Percentiles rank a stretch among this genome's conserved stretches.
Conservation (phyloP, 164 flowering plant genomes). For the Houttuynia cordata region DNA sequence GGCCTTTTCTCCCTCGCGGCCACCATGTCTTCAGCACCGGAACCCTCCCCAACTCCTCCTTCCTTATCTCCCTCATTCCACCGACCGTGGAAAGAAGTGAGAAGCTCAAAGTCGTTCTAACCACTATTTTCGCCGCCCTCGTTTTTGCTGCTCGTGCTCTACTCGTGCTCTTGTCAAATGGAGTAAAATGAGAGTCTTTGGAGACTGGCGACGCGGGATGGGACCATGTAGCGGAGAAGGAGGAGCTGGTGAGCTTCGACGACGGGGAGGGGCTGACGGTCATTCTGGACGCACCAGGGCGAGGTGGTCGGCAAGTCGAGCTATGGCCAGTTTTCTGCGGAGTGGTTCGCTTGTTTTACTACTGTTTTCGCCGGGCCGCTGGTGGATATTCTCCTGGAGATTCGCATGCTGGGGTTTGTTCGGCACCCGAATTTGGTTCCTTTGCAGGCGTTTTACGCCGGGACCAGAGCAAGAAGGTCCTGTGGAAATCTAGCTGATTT, state of each 20-base stretch:
- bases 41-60: too few relatives aligned
- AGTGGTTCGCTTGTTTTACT: constrained; percentile 35
- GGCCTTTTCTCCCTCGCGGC: too few relatives aligned
- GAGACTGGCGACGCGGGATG: constrained; percentile 16
- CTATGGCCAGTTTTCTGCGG: constrained; percentile 55
- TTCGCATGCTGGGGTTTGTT: constrained; percentile 47
- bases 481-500: constrained; percentile 66
- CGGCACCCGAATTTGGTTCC: constrained; percentile 85
- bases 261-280: constrained; percentile 62
- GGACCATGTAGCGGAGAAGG: constrained; percentile 17
- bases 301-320: constrained; percentile 89
- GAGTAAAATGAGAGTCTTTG: neutral
- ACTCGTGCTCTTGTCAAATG: neutral
- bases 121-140: neutral
- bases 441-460: constrained; percentile 65
- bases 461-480: constrained; percentile 78
- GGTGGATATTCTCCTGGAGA: constrained; percentile 28
- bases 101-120: neutral
- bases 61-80: too few relatives aligned
- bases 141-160: neutral
- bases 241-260: constrained; percentile 45
- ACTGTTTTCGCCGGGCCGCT: constrained; percentile 35
- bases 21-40: too few relatives aligned
- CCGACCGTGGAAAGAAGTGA: neutral
- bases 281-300: constrained; percentile 85